Conservation (phyloP, 2,329 filamentous ascomycete species). For the Trichophyton equinum region DNA sequence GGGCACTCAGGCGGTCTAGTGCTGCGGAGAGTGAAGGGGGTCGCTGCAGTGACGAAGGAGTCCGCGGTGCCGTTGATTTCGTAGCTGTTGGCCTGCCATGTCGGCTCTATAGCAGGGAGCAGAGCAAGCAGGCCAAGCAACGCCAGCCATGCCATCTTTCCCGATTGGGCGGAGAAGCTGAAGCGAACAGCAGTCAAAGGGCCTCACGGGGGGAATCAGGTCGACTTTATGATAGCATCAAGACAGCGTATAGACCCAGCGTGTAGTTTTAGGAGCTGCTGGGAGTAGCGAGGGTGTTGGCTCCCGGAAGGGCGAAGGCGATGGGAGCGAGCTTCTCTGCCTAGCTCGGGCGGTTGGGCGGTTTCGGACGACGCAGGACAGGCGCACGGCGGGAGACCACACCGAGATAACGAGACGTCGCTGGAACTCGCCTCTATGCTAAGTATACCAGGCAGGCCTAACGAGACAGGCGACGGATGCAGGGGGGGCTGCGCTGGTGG, state of each 20-base stretch:
- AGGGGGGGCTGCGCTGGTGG: not conserved
- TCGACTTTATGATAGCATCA: not conserved
- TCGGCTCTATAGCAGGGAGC: slow-evolving; percentile 17
- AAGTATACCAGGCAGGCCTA: not conserved
- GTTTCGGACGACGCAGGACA: not conserved
- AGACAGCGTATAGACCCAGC: not conserved
- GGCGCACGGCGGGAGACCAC: not conserved
- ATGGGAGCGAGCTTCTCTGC: not conserved
- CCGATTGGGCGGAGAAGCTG: not conserved
- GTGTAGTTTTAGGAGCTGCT: not conserved
- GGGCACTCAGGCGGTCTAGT: slow-evolving; percentile 48
- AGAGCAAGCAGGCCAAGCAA: slow-evolving; percentile 7
- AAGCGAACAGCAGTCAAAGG: not conserved
- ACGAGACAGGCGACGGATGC: not conserved
- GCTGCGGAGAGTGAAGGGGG: slow-evolving; percentile 51
- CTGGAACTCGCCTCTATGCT: not conserved
- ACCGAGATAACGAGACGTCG: no score
- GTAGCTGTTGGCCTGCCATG: slow-evolving; percentile 19
- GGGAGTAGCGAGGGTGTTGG: not conserved
- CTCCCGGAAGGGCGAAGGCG: not conserved
- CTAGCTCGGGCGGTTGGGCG: not conserved
- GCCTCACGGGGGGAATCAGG: not conserved
- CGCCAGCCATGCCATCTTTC: slow-evolving; percentile 10
- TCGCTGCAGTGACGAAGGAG: slow-evolving; percentile 46
- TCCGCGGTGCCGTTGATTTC: slow-evolving; percentile 45